Evolutionary conservation across 345 rosid species (phyloP).

Genomic region (Iberis pinnata): DNA sequence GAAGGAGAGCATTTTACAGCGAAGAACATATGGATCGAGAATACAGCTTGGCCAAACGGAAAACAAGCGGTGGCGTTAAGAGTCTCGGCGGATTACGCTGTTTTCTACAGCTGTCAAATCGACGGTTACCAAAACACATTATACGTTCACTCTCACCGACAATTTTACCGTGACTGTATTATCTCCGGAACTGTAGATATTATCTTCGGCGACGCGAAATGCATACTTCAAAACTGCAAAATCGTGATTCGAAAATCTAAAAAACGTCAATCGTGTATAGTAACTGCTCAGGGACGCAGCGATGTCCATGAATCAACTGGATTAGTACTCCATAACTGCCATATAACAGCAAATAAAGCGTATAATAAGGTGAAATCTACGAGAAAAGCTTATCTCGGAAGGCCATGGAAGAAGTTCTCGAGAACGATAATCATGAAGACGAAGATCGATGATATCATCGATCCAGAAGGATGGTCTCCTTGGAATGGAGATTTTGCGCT

Average conservation of each 20-base stretch:
- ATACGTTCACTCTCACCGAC: constrained; percentile 56
- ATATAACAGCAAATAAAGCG: constrained; percentile 37
- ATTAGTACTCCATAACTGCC: constrained; percentile 55
- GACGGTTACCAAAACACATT: constrained; percentile 68
- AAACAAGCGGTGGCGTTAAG: constrained; percentile 69
- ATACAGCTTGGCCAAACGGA: constrained; percentile 53
- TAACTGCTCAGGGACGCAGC: constrained; percentile 64
- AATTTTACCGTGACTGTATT: constrained; percentile 67
- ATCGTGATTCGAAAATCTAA: constrained; percentile 48
- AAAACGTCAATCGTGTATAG: constrained; percentile 38
- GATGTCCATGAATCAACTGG: constrained; percentile 40
- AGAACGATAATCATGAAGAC: constrained; percentile 56
- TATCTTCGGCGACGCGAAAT: constrained; percentile 55
- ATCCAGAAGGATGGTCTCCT: constrained; percentile 55
- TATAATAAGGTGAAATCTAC: constrained; percentile 31
- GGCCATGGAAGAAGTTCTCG: constrained; percentile 61
- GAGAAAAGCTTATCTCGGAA: constrained; percentile 56
- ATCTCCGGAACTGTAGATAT: constrained; percentile 66
- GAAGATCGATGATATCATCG: constrained; percentile 42
- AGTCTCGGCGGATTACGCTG: constrained; percentile 44
- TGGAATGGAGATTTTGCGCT: constrained; percentile 44
- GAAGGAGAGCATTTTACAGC: constrained; percentile 52
- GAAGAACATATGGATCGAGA: constrained; percentile 60
- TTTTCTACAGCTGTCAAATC: constrained; percentile 50
- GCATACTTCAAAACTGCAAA: constrained; percentile 58